These are phyloP conservation scores for Inonotus obliquus DNA, from an alignment of 1,284 basidiomycete species.

Conservation along the genomic window DNA sequence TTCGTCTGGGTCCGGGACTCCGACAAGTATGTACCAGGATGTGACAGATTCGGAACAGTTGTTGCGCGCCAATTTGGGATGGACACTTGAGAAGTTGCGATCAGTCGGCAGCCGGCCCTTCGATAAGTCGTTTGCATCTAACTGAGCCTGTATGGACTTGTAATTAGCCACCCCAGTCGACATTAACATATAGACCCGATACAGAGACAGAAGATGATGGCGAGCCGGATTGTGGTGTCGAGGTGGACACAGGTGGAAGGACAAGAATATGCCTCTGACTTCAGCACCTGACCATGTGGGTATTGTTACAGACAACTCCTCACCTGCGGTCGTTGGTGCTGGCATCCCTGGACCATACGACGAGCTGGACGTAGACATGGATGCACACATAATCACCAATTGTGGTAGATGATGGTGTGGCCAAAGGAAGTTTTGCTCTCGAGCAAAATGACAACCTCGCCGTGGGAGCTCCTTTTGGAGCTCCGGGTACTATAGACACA, in stretches of 20 bases:
- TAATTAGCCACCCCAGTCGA: conserved; percentile 51
- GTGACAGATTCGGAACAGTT: conserved; percentile 73
- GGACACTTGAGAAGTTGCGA: conserved; percentile 1
- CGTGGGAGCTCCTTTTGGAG: conserved; percentile 81
- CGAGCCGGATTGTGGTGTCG: conserved; percentile 35
- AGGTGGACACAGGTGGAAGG: conserved; percentile 49
- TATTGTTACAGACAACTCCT: conserved; percentile 52
- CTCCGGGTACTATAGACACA: conserved; percentile 63
- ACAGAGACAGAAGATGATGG: conserved; percentile 67
- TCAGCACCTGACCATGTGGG: conserved; percentile 41
- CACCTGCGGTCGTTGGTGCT: conserved; percentile 27
- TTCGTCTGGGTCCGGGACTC: conserved; percentile 53
- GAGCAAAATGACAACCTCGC: conserved; percentile 69
- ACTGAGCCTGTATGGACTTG: conserved; percentile 32
- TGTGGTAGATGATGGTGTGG: conserved; percentile 41
- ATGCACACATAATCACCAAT: conserved; percentile 67
- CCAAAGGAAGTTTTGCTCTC: conserved; percentile 65
- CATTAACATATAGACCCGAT: conserved; percentile 54
- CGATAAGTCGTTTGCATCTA: conserved; percentile 24
- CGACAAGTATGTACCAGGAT: conserved; percentile 48
- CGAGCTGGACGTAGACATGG: conserved; percentile 42
- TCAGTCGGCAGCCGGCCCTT: conserved; percentile 21
- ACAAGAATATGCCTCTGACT: conserved; percentile 35
- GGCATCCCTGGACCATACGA: conserved; percentile 27
- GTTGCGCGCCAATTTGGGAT: conserved; percentile 65